Percentiles rank a stretch among this genome's conserved stretches.
Evolutionary conservation across 306 rosid genomes (phyloP).

Genomic region (Adenanthera pavonina): DNA sequence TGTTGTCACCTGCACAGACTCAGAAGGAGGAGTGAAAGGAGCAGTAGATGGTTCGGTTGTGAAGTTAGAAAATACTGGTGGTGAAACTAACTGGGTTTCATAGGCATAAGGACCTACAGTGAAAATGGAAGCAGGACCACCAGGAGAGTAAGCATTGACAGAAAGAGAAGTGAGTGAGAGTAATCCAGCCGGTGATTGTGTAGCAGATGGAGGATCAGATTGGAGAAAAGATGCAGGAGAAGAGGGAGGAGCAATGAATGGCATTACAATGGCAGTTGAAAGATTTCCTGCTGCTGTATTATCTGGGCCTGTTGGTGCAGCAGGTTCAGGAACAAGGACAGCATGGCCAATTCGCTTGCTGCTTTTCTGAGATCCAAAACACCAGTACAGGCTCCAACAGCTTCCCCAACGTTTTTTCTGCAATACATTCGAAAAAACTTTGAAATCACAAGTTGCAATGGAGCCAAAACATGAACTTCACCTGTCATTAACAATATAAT

Average conservation of each 20-base stretch:
- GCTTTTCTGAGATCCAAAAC: constrained; percentile 79
- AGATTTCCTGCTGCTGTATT: constrained; percentile 58
- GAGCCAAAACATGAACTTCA: constrained; percentile 30
- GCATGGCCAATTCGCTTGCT: constrained; percentile 94
- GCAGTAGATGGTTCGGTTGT: constrained; percentile 97
- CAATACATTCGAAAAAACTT: constrained; percentile 37
- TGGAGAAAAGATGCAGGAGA: constrained; percentile 96
- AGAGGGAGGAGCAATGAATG: constrained; percentile 96
- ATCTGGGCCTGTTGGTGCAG: constrained; percentile 55
- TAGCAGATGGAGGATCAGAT: constrained; percentile 85
- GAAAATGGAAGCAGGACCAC: constrained; percentile 84
- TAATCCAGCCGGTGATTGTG: constrained; percentile 85
- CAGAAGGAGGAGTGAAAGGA: constrained; percentile 93
- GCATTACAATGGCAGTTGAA: constrained; percentile 68
- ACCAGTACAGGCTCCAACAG: constrained; percentile 84
- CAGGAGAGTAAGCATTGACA: constrained; percentile 70
- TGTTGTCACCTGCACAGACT: constrained; percentile 90
- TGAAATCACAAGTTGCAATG: constrained; percentile 32
- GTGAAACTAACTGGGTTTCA: constrained; percentile 95
- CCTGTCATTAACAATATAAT: neutral
- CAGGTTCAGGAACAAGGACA: constrained; percentile 89
- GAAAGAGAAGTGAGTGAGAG: constrained; percentile 77
- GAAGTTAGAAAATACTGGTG: constrained; percentile 91
- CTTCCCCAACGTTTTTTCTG: constrained; percentile 98
- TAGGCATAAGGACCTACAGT: constrained; percentile 94